These are phyloP conservation scores for Chlorella sp. DNA, from an alignment of 139 green algal genomes.

Conservation along the genomic window DNA sequence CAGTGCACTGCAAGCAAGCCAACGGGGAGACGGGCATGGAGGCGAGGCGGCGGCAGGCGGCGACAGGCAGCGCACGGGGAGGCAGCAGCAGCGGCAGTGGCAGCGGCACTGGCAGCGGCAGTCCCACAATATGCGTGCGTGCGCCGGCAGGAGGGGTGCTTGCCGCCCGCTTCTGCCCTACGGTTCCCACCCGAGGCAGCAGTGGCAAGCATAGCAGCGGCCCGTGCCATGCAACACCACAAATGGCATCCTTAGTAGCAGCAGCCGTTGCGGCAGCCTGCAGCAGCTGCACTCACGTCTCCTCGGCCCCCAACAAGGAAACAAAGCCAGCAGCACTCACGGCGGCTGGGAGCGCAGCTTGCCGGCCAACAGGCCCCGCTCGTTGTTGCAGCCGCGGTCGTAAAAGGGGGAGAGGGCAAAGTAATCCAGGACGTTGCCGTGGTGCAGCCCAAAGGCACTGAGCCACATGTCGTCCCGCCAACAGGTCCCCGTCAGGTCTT, in stretches of 20 bases:
- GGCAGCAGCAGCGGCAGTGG: too few relatives aligned
- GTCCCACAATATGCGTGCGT: too few relatives aligned
- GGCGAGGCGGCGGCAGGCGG: neutral
- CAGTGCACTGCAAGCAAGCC: conserved; percentile 39
- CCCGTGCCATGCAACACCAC: neutral
- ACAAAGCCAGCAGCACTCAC: neutral
- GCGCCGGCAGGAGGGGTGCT: too few relatives aligned
- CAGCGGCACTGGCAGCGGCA: too few relatives aligned
- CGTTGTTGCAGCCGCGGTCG: conserved; percentile 81
- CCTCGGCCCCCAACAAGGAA: neutral
- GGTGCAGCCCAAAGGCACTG: conserved; percentile 58
- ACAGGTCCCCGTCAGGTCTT: conserved; percentile 8
- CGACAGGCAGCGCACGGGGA: too few relatives aligned
- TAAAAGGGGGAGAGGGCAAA: conserved; percentile 88
- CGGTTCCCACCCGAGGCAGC: too few relatives aligned
- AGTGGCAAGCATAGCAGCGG: neutral
- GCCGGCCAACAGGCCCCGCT: conserved; percentile 50
- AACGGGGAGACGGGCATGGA: neutral
- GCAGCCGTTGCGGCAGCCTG: neutral
- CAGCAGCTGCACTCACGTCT: neutral
- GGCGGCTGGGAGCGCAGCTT: conserved; percentile 28
- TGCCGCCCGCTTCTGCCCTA: too few relatives aligned
- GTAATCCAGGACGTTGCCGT: conserved; percentile 76
- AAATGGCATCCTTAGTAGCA: neutral
- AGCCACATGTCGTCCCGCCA: conserved; percentile 67